Evolutionary conservation across 345 rosid species (phyloP).

Genomic region (Salix caprea): DNA sequence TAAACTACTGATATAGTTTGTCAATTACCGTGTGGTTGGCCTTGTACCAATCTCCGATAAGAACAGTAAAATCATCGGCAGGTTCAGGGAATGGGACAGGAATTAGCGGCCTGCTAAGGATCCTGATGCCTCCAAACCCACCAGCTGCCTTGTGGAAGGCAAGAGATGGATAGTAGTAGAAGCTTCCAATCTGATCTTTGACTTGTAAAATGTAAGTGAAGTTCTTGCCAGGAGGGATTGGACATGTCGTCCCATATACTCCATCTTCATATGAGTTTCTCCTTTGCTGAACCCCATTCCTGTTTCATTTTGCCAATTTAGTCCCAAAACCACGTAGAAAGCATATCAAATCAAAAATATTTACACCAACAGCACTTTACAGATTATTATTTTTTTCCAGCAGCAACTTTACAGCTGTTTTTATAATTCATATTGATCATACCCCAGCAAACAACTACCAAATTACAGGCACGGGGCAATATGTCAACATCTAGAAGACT

Average conservation of each 20-base stretch:
- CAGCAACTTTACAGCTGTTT: slow-evolving; percentile 4
- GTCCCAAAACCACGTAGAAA: background rate
- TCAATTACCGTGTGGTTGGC: slow-evolving; percentile 62
- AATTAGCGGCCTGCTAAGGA: slow-evolving; percentile 59
- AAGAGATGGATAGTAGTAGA: slow-evolving; percentile 67
- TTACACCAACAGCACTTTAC: background rate
- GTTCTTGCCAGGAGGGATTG: slow-evolving; percentile 75
- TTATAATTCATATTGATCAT: background rate
- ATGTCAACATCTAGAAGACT: too few species aligned
- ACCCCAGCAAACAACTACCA: background rate
- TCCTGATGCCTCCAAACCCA: slow-evolving; percentile 67
- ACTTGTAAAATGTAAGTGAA: slow-evolving; percentile 77
- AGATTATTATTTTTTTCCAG: too few species aligned
- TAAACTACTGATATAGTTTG: background rate
- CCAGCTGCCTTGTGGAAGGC: slow-evolving; percentile 77
- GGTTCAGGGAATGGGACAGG: slow-evolving; percentile 75
- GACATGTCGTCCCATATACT: slow-evolving; percentile 78
- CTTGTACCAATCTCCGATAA: slow-evolving; percentile 83
- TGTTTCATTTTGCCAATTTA: background rate
- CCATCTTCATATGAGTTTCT: slow-evolving; percentile 93
- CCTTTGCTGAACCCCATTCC: slow-evolving; percentile 92
- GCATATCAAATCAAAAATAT: too few species aligned
- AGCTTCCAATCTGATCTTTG: slow-evolving; percentile 90
- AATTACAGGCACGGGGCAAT: background rate
- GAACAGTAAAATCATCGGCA: slow-evolving; percentile 63